phyloP scores from a whole-genome alignment of 805 yeast species.

The Candida dajiaensis region DNA sequence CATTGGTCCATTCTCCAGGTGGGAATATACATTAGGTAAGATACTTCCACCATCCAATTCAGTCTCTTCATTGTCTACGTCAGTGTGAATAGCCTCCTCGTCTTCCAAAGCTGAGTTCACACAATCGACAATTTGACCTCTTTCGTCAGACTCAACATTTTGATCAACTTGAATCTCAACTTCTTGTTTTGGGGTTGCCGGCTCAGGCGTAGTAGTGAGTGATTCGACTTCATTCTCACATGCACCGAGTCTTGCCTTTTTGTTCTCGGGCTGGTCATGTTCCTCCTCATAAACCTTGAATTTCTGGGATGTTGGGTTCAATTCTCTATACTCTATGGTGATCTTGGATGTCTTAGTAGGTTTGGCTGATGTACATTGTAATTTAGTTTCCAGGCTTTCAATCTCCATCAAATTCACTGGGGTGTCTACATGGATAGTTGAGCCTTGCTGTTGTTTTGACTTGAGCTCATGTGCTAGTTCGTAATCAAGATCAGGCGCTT shows the following conservation, averaged over 20 bases:
- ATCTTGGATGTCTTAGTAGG: background rate
- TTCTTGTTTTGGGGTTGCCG: background rate
- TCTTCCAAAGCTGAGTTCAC: background rate
- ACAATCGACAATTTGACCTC: background rate
- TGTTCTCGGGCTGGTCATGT: background rate
- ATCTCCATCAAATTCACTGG: background rate
- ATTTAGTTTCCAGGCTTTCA: background rate
- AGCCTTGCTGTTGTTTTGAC: background rate
- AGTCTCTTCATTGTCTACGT: background rate
- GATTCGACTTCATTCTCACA: background rate
- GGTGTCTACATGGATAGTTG: background rate
- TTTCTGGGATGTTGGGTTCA: background rate
- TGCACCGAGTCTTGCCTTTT: background rate
- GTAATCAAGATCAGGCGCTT: too few species aligned
- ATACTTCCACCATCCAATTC: background rate
- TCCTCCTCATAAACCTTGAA: background rate
- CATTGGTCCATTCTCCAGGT: background rate
- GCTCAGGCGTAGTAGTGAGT: background rate
- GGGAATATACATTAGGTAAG: background rate
- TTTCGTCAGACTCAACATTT: background rate
- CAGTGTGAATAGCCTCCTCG: background rate
- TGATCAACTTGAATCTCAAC: background rate
- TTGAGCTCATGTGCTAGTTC: too few species aligned
- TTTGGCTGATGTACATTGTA: background rate
- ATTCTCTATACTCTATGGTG: background rate